Conservation (phyloP, 805 yeast species). For the Myxozyma monticola region DNA sequence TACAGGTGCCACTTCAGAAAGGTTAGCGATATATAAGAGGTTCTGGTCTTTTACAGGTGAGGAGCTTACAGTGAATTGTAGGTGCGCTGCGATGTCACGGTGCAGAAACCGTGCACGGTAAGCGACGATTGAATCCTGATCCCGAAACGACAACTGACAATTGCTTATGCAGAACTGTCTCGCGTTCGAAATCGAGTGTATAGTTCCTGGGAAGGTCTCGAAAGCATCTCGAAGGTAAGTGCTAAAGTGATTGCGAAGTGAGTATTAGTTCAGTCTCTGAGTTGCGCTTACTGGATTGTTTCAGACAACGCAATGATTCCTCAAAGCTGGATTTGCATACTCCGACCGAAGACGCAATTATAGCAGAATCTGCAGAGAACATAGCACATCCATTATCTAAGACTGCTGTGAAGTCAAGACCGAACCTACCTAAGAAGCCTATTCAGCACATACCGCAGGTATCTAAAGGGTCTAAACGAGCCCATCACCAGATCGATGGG, state of each 20-base stretch:
- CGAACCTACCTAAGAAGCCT: no score
- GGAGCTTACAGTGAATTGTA: background rate
- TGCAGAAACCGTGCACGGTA: conserved; percentile 56
- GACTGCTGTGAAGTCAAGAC: background rate
- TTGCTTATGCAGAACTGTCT: conserved; percentile 33
- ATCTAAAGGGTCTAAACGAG: background rate
- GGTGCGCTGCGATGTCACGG: conserved; percentile 51
- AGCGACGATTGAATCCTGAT: conserved; percentile 9
- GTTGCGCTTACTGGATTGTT: background rate
- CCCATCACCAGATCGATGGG: conserved; percentile 27
- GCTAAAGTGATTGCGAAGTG: no score
- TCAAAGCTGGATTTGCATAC: no score
- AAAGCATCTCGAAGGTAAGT: background rate
- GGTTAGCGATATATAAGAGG: conserved; percentile 5
- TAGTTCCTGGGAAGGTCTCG: background rate
- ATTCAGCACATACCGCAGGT: background rate
- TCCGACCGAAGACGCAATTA: conserved; percentile 27
- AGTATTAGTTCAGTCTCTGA: no score
- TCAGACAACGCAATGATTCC: conserved; percentile 3
- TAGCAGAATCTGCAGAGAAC: background rate
- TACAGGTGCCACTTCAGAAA: conserved; percentile 29
- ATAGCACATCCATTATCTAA: background rate
- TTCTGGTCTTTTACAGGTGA: background rate
- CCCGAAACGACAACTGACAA: background rate
- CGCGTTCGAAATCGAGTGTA: conserved; percentile 30